phyloP scores from a whole-genome alignment of 2,329 filamentous ascomycete species.

The Trichophyton rubrum region DNA sequence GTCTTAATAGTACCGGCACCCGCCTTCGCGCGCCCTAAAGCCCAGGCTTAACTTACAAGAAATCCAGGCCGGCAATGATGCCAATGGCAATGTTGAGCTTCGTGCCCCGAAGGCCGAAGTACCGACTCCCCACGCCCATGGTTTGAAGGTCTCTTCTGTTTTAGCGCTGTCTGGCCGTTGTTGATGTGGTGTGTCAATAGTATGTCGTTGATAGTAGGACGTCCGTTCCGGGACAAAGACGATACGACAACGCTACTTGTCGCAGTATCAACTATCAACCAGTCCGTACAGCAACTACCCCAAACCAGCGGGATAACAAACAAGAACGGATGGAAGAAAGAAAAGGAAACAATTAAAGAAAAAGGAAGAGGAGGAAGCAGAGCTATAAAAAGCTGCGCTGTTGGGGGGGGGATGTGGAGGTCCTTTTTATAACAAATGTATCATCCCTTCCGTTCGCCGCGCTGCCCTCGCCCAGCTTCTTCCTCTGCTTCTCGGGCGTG shows the following conservation, averaged over 20 bases:
- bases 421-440: neutral
- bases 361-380: neutral
- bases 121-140: constrained; percentile 28
- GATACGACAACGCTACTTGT: too few relatives aligned
- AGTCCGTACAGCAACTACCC: neutral
- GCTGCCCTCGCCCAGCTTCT: neutral
- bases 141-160: neutral
- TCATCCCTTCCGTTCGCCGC: neutral
- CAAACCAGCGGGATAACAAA: neutral
- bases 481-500: neutral
- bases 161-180: neutral
- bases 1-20: too few relatives aligned
- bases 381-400: neutral
- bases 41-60: constrained; percentile 35
- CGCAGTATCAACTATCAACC: too few relatives aligned
- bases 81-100: constrained; percentile 57
- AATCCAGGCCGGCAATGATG: constrained; percentile 60
- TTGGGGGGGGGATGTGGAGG: neutral
- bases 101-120: constrained; percentile 54
- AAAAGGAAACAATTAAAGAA: neutral
- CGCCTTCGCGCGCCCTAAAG: too few relatives aligned
- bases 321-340: neutral
- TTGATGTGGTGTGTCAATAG: neutral
- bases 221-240: neutral
- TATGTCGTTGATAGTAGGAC: neutral